Percentiles rank a stretch among this genome's conserved stretches.
phyloP scores from a whole-genome alignment of 352 stramenopile species.

The Plasmopara muralis region DNA sequence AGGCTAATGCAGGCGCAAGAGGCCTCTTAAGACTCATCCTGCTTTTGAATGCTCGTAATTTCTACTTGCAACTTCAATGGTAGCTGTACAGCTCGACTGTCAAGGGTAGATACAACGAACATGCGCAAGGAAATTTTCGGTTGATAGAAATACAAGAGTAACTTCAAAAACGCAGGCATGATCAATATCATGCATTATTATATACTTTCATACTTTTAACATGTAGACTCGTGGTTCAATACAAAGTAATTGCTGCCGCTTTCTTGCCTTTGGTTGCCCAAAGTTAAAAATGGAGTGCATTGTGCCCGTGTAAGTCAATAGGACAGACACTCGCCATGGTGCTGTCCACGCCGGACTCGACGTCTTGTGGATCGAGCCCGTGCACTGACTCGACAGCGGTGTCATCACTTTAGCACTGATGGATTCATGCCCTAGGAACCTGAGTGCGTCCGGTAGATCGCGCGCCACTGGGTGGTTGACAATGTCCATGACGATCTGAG shows the following conservation, averaged over 20 bases:
- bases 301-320: slow-evolving; percentile 11
- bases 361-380: slow-evolving; percentile 64
- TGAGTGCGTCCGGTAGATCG: slow-evolving; percentile 54
- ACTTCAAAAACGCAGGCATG: too few relatives aligned
- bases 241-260: neutral
- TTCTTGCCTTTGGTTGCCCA: neutral
- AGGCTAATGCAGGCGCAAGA: too few relatives aligned
- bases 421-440: slow-evolving; percentile 52
- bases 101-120: too few relatives aligned
- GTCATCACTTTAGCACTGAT: slow-evolving; percentile 39
- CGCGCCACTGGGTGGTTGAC: slow-evolving; percentile 43
- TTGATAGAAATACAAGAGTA: too few relatives aligned
- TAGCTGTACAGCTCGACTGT: too few relatives aligned
- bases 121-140: too few relatives aligned
- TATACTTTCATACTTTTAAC: too few relatives aligned
- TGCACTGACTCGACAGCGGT: slow-evolving; percentile 36
- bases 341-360: slow-evolving; percentile 54
- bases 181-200: too few relatives aligned
- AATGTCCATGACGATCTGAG: slow-evolving; percentile 55
- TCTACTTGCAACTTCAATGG: too few relatives aligned
- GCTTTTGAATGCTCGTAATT: too few relatives aligned
- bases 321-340: slow-evolving; percentile 8
- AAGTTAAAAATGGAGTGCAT: neutral
- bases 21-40: too few relatives aligned
- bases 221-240: too few relatives aligned